phyloP scores from a whole-genome alignment of 2,329 filamentous ascomycete genomes.

The Fusarium redolens region DNA sequence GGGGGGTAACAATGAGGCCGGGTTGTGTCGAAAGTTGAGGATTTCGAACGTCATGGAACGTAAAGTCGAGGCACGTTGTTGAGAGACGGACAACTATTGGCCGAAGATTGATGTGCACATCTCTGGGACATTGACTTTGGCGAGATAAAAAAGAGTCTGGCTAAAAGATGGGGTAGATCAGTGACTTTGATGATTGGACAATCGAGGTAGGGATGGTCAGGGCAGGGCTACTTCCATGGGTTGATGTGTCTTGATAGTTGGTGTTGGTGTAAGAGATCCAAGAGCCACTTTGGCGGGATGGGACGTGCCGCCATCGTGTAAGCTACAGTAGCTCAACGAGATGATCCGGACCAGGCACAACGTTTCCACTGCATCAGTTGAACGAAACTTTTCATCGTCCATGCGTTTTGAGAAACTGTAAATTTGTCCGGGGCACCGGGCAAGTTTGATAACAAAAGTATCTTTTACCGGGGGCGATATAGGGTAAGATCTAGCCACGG shows the following conservation, averaged over 20 bases:
- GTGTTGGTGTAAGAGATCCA: constrained; percentile 5
- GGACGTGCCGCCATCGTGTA: constrained; percentile 33
- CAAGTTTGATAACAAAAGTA: constrained; percentile 3
- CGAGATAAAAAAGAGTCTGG: constrained; percentile 33
- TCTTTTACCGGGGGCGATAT: constrained; percentile 7
- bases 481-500: constrained; percentile 29
- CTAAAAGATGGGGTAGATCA: constrained; percentile 44
- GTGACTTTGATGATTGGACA: constrained; percentile 30
- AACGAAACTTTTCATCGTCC: neutral
- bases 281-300: constrained; percentile 31
- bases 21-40: constrained; percentile 24
- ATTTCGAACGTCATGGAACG: constrained; percentile 26
- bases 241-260: neutral
- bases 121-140: constrained; percentile 29
- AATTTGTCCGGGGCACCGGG: constrained; percentile 9
- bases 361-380: neutral
- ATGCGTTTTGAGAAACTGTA: neutral
- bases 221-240: neutral
- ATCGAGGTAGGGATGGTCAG: constrained; percentile 25
- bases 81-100: constrained; percentile 37
- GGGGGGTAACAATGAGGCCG: constrained; percentile 8
- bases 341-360: neutral
- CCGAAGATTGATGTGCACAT: constrained; percentile 28
- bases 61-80: constrained; percentile 43
- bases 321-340: constrained; percentile 2